Evolutionary conservation across 108 stramenopile genomes (phyloP).

Genomic region (Nitzschia putrida): DNA sequence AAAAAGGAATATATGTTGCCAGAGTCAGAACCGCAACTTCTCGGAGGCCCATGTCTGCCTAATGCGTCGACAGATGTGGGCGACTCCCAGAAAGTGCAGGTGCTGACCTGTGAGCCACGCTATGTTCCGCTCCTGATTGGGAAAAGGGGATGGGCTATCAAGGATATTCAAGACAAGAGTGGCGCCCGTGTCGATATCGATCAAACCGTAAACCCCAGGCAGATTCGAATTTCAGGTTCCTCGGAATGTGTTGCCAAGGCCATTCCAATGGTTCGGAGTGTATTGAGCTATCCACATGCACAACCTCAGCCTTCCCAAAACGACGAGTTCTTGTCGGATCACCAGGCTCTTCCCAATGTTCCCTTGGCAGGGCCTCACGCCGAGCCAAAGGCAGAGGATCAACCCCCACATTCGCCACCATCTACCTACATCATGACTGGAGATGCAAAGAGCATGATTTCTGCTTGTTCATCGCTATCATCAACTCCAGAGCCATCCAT

Average conservation of each 20-base stretch:
- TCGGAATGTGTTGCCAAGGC: slow-evolving; percentile 66
- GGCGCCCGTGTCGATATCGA: slow-evolving; percentile 84
- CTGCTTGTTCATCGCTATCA: slow-evolving; percentile 57
- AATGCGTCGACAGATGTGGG: too few relatives aligned
- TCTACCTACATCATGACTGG: slow-evolving; percentile 36
- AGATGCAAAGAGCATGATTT: slow-evolving; percentile 48
- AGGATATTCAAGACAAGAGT: slow-evolving; percentile 85
- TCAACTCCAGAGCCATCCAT: slow-evolving; percentile 66
- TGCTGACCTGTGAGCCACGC: slow-evolving; percentile 70
- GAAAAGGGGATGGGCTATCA: slow-evolving; percentile 84
- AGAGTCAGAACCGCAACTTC: too few relatives aligned
- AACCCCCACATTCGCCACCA: slow-evolving; percentile 39
- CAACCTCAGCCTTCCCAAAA: slow-evolving; percentile 33
- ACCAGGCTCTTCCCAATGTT: background rate
- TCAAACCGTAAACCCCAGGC: slow-evolving; percentile 75
- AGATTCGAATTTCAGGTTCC: slow-evolving; percentile 74
- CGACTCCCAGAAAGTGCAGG: background rate
- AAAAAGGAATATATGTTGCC: background rate
- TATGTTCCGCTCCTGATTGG: slow-evolving; percentile 86
- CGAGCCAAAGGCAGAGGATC: slow-evolving; percentile 6
- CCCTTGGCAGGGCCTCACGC: slow-evolving; percentile 2
- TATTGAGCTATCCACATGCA: slow-evolving; percentile 79
- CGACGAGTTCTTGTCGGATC: slow-evolving; percentile 3
- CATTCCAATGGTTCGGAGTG: slow-evolving; percentile 73
- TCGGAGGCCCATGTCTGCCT: too few relatives aligned